These are phyloP conservation scores for Russula sp. DNA, from an alignment of 768 basidiomycete genomes.

Conservation along the genomic window DNA sequence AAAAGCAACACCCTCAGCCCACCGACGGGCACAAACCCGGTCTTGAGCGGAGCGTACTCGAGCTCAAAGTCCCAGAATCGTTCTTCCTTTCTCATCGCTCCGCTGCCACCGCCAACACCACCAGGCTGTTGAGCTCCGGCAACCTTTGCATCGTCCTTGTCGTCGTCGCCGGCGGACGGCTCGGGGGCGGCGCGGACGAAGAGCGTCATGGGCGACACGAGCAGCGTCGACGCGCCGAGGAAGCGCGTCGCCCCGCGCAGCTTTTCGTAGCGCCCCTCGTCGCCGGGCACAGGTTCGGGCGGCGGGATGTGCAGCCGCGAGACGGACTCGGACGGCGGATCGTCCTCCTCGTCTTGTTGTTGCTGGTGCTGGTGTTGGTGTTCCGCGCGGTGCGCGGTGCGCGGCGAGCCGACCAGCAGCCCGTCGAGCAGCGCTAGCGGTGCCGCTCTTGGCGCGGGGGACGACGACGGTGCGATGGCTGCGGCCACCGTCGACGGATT, in stretches of 20 bases:
- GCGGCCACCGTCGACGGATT: not conserved
- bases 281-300: slow-evolving; percentile 14
- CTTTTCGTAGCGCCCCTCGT: slow-evolving; percentile 14
- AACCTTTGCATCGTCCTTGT: slow-evolving; percentile 22
- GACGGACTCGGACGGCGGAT: not conserved
- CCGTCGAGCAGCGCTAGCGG: slow-evolving; percentile 8
- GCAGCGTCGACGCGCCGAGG: slow-evolving; percentile 47
- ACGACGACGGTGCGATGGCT: slow-evolving; percentile 8
- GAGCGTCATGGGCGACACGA: slow-evolving; percentile 39
- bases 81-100: slow-evolving; percentile 1
- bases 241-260: slow-evolving; percentile 25
- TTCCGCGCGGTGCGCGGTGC: not conserved
- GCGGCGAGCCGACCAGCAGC: slow-evolving; percentile 18
- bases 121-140: not conserved
- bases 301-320: slow-evolving; percentile 1
- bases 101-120: not conserved
- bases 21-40: slow-evolving; percentile 59
- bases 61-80: slow-evolving; percentile 54
- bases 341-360: not conserved
- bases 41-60: slow-evolving; percentile 50
- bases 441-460: not conserved
- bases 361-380: not conserved
- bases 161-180: slow-evolving; percentile 27
- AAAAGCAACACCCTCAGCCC: slow-evolving; percentile 66
- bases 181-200: not conserved